Evolutionary conservation across 352 stramenopile genomes (phyloP).

Genomic region (Phytophthora podocarpi): DNA sequence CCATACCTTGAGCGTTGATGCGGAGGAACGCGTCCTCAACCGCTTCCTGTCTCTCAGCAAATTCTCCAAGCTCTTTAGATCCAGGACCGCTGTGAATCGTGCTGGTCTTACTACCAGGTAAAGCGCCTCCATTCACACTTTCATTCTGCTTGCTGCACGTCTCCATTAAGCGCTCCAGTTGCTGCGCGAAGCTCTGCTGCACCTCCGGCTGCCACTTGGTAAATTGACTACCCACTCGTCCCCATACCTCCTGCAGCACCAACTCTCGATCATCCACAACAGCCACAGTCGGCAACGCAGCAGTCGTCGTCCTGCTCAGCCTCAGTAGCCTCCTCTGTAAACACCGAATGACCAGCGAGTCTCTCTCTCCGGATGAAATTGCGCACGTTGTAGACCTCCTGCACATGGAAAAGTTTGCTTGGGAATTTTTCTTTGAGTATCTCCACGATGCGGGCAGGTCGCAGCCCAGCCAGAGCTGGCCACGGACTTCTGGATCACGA

Average conservation of each 20-base stretch:
- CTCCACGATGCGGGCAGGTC: conserved; percentile 39
- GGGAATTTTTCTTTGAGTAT: conserved; percentile 44
- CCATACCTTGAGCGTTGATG: background rate
- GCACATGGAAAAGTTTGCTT: conserved; percentile 49
- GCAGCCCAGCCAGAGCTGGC: no score
- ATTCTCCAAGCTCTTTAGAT: background rate
- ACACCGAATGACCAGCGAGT: no score
- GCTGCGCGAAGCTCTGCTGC: no score
- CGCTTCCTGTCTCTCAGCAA: background rate
- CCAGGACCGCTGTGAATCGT: background rate
- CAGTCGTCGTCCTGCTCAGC: no score
- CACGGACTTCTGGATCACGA: no score
- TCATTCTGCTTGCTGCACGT: background rate
- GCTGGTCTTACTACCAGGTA: background rate
- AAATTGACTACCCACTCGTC: no score
- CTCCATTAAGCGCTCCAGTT: background rate
- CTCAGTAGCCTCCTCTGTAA: no score
- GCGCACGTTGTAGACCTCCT: conserved; percentile 61
- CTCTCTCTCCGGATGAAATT: conserved; percentile 54
- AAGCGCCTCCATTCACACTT: background rate
- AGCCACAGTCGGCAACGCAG: no score
- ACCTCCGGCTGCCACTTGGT: no score
- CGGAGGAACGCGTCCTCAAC: background rate
- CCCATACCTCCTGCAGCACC: no score
- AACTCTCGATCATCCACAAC: no score